A percentile compares a stretch with the other conserved stretches of the same genome.
Conservation (phyloP, 441 rosid genomes). For the Rhodomyrtus psidioides region DNA sequence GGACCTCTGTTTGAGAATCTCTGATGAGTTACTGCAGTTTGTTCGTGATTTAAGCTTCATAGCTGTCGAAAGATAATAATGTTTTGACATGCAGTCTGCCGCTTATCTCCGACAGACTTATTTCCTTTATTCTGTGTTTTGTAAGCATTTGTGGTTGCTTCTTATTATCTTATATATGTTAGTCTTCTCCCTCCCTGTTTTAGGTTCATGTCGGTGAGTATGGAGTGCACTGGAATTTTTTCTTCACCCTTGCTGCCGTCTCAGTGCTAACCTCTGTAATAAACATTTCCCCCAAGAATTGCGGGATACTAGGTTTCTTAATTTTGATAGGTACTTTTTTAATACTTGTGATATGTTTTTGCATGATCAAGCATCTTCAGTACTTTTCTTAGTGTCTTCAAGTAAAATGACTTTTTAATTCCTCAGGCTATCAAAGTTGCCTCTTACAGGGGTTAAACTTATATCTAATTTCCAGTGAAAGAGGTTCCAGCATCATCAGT, state of each 20-base stretch:
- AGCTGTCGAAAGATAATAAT: background rate
- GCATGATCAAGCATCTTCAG: constrained; percentile 1
- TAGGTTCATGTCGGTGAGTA: constrained; percentile 81
- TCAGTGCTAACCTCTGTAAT: constrained; percentile 54
- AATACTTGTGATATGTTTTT: background rate
- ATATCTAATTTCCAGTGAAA: constrained; percentile 59
- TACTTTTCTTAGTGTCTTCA: background rate
- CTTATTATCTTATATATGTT: background rate
- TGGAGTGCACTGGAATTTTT: constrained; percentile 94
- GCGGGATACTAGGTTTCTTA: constrained; percentile 59
- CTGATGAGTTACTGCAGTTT: background rate
- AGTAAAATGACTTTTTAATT: constrained; percentile 9
- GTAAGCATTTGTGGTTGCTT: background rate
- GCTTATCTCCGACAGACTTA: background rate
- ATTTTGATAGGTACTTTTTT: constrained; percentile 50
- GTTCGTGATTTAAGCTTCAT: background rate
- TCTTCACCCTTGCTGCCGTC: constrained; percentile 85
- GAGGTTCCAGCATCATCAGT: constrained; percentile 68
- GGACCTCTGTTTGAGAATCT: background rate
- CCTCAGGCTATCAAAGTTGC: constrained; percentile 70
- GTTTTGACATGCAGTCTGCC: background rate
- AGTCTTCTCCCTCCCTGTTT: background rate
- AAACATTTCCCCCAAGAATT: constrained; percentile 55
- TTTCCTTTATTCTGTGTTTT: background rate
- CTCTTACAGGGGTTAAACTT: constrained; percentile 55